Evolutionary conservation across 805 yeast species (phyloP).

Genomic region (Cyberlindnera subsufficiens): DNA sequence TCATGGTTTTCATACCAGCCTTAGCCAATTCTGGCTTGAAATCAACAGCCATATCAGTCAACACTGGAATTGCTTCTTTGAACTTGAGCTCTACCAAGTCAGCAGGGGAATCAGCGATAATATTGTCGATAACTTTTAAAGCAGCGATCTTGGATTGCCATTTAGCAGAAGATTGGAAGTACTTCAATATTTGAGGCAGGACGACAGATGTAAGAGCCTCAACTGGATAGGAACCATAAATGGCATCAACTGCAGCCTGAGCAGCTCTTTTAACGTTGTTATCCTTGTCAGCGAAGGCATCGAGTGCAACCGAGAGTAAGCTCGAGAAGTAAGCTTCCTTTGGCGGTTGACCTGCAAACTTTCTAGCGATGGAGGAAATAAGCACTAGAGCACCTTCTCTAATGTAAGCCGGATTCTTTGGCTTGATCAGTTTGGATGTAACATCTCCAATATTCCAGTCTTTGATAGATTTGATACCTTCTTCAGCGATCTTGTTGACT

Average conservation of each 20-base stretch:
- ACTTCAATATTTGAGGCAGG: constrained; percentile 52
- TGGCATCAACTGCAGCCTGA: constrained; percentile 66
- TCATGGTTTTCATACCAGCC: constrained; percentile 69
- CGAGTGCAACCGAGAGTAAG: constrained; percentile 59
- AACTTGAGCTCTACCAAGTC: constrained; percentile 83
- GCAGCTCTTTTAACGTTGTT: constrained; percentile 81
- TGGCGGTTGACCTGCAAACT: constrained; percentile 63
- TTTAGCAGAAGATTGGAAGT: constrained; percentile 78
- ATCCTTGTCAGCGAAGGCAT: constrained; percentile 81
- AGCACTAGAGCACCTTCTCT: constrained; percentile 74
- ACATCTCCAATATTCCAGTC: constrained; percentile 66
- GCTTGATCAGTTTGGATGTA: constrained; percentile 58
- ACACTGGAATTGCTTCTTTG: constrained; percentile 70
- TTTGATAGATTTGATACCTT: constrained; percentile 41
- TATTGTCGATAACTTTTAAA: constrained; percentile 62
- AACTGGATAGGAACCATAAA: constrained; percentile 63
- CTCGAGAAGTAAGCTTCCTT: constrained; percentile 68
- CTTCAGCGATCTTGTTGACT: constrained; percentile 39
- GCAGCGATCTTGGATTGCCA: constrained; percentile 90
- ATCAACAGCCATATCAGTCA: constrained; percentile 88
- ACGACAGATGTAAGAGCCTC: constrained; percentile 76
- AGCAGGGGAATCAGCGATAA: constrained; percentile 73
- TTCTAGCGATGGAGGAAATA: constrained; percentile 50
- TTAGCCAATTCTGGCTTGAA: constrained; percentile 94
- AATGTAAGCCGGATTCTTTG: constrained; percentile 66